These are phyloP conservation scores for Pythium phragmiticola DNA, from an alignment of 352 stramenopile genomes.

Conservation along the genomic window DNA sequence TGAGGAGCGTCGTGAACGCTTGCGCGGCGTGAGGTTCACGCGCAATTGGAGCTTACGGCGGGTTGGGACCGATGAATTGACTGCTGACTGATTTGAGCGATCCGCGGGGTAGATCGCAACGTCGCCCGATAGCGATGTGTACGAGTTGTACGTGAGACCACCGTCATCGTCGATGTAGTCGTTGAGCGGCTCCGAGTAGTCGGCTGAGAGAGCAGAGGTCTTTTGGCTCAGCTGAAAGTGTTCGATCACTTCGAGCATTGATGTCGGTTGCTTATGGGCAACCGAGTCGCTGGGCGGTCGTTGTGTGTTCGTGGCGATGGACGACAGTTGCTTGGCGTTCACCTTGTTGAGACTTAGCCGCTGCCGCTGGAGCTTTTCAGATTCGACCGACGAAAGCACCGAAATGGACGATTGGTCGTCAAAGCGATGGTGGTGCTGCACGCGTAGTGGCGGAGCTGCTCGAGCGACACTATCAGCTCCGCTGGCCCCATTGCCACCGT, in stretches of 20 bases:
- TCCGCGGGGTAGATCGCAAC: constrained; percentile 12
- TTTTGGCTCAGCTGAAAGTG: constrained; percentile 44
- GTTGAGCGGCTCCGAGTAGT: constrained; percentile 28
- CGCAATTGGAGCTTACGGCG: constrained; percentile 24
- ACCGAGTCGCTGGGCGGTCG: background rate
- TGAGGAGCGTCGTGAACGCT: constrained; percentile 17
- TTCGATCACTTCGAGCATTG: constrained; percentile 63
- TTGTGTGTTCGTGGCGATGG: constrained; percentile 5
- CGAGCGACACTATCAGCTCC: background rate
- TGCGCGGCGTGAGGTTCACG: constrained; percentile 25
- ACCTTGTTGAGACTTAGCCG: constrained; percentile 50
- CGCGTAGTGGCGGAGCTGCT: background rate
- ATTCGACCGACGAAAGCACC: constrained; percentile 62
- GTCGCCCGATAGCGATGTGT: constrained; percentile 6
- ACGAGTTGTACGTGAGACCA: constrained; percentile 14
- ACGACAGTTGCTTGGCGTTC: constrained; percentile 28
- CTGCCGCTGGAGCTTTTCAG: constrained; percentile 66
- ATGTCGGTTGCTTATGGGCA: constrained; percentile 17
- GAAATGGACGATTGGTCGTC: constrained; percentile 60
- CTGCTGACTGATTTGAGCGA: background rate
- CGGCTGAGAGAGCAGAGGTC: constrained; percentile 20
- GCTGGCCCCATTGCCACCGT: background rate
- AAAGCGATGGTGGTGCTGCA: constrained; percentile 1
- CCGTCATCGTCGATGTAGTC: background rate
- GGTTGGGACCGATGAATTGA: background rate